A percentile compares a stretch with the other conserved stretches of the same genome.
phyloP scores from a whole-genome alignment of 306 rosid genomes.

The Mimosa pudica region DNA sequence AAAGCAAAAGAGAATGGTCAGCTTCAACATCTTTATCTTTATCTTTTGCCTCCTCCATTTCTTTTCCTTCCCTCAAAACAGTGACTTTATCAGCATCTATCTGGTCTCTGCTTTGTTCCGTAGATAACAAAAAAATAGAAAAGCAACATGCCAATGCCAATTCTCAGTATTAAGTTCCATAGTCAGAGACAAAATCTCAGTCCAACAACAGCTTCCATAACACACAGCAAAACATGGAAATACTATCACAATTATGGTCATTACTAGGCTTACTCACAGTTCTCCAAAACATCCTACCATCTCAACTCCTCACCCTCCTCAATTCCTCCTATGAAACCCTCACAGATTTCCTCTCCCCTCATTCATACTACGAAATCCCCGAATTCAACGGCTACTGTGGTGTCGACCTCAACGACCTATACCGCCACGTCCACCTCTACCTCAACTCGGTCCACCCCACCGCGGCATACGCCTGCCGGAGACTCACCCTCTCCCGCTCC shows the following conservation, averaged over 20 bases:
- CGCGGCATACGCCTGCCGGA: conserved; percentile 53
- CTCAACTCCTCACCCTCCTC: conserved; percentile 78
- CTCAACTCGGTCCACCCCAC: conserved; percentile 61
- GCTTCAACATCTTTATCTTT: conserved; percentile 55
- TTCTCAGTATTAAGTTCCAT: not conserved
- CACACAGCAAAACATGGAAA: conserved; percentile 54
- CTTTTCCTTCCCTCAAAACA: conserved; percentile 35
- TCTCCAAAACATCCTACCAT: conserved; percentile 75
- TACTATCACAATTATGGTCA: conserved; percentile 91
- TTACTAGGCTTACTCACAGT: conserved; percentile 78
- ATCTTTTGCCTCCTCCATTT: conserved; percentile 47
- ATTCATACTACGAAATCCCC: conserved; percentile 75
- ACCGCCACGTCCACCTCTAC: conserved; percentile 82
- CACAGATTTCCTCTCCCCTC: conserved; percentile 75
- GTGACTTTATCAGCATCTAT: conserved; percentile 38
- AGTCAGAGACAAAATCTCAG: conserved; percentile 17
- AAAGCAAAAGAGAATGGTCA: conserved; percentile 41
- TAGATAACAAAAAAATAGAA: conserved; percentile 28
- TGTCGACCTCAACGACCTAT: conserved; percentile 80
- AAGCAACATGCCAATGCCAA: not conserved
- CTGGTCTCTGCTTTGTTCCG: conserved; percentile 27
- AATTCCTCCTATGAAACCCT: conserved; percentile 73
- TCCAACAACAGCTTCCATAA: conserved; percentile 15
- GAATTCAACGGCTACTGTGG: conserved; percentile 92
- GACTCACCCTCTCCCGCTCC: conserved; percentile 79